Percentiles rank a stretch among this genome's conserved stretches.
Conservation (phyloP, 495 filamentous ascomycete species). For the Xeromyces bisporus region DNA sequence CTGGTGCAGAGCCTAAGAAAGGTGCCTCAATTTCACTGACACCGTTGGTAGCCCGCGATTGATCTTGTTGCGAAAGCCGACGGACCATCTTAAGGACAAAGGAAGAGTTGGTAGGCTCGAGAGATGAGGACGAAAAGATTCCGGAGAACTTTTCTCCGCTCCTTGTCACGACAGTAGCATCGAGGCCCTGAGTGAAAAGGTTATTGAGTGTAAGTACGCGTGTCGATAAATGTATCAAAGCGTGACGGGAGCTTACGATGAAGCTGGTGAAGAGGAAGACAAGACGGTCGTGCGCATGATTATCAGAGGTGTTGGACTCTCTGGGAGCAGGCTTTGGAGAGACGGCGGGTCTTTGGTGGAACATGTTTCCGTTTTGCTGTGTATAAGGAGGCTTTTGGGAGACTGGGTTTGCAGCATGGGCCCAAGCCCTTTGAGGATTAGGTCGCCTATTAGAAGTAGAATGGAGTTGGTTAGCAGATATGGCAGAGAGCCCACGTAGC, state of each 20-base stretch:
- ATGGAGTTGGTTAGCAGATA: too few species aligned
- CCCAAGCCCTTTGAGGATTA: conserved; percentile 45
- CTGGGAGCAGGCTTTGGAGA: conserved; percentile 24
- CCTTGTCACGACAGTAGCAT: conserved; percentile 48
- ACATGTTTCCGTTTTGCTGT: conserved; percentile 37
- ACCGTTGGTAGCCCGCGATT: conserved; percentile 41
- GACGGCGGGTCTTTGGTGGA: conserved; percentile 23
- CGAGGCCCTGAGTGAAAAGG: conserved; percentile 39
- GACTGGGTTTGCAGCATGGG: conserved; percentile 45
- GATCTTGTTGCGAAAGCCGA: conserved; percentile 33
- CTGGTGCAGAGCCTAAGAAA: conserved; percentile 43
- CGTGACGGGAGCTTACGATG: conserved; percentile 35
- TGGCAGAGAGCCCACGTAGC: background rate
- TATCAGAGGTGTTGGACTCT: conserved; percentile 42
- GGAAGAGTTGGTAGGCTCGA: conserved; percentile 39
- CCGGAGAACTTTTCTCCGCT: conserved; percentile 60
- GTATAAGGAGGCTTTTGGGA: conserved; percentile 38
- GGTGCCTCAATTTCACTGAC: conserved; percentile 29
- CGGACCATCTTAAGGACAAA: conserved; percentile 75
- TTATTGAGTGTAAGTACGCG: conserved; percentile 7
- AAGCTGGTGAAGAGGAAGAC: conserved; percentile 45
- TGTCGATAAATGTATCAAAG: conserved; percentile 1
- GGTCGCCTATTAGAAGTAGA: conserved; percentile 21
- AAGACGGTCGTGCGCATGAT: conserved; percentile 47
- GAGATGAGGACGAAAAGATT: conserved; percentile 42